Base-by-base conservation (phyloP, 306 rosid species). In the Rosa persica region DNA sequence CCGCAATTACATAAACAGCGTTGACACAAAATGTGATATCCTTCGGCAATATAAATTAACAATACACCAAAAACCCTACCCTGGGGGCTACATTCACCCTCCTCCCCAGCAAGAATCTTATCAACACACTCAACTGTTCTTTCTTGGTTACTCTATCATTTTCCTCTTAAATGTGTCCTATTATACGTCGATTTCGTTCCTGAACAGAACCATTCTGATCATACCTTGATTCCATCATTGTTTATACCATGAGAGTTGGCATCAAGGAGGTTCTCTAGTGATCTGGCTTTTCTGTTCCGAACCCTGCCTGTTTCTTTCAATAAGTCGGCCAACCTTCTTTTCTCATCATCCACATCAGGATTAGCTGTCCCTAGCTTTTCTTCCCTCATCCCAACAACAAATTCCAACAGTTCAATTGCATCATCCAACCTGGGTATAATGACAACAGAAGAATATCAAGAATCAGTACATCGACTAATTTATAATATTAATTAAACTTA, bases 361-460 rank as follows among this genome's bases (percentile, higher is more conserved):
- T 91, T 89, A 60, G 96, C 98, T 19, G 99, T 96, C 68, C 99
- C 99, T 5, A 96, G 97, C 51, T 91, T 96, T 84, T 93, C 96
- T 76, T 93, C 98, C 70, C 99, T 90, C 87, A 80, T 87, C 51
- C 67, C 88, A 6, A 91, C 92, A 17, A 96, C 90, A 78, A 82
- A 74, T 65, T 96, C 99, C 87, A 96, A 83, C 67, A 90, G 83
- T 75, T 93, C 89, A 70, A 93, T 93, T 27, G 99, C 99, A 8
- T 96, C 99, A 80, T 89, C 92, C 91, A 88, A 77, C 92, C 99
- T 96, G 83, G 23, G 67, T 55, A 57, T 0, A 55, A 76, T 3
- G 36, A 71, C 67, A 76, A 27, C 47, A 49, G 51, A 30, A 85
- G 64, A 60, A 60, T 27, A 67, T 61, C 42, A 6, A 17, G 48